Evolutionary conservation across 2,329 filamentous ascomycete genomes (phyloP).

Genomic region (Epichloe hybrida): DNA sequence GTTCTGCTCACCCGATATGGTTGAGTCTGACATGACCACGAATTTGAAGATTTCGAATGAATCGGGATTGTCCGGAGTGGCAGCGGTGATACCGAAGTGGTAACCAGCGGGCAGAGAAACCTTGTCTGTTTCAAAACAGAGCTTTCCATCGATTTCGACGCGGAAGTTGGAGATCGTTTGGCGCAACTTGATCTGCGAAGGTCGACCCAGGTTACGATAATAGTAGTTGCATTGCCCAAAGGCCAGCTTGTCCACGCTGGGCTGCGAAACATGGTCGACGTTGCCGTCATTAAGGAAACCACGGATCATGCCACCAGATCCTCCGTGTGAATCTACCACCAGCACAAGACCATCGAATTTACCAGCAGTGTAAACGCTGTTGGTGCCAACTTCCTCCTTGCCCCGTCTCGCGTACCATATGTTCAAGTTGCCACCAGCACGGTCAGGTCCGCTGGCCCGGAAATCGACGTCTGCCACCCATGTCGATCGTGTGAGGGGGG

Average conservation of each 20-base stretch:
- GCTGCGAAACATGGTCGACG: slow-evolving; percentile 62
- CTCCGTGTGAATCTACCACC: slow-evolving; percentile 72
- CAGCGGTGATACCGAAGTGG: slow-evolving; percentile 74
- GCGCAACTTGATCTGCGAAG: slow-evolving; percentile 62
- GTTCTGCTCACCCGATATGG: slow-evolving; percentile 8
- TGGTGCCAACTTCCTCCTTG: slow-evolving; percentile 47
- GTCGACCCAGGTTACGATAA: slow-evolving; percentile 83
- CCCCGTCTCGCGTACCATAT: slow-evolving; percentile 77
- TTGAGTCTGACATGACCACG: slow-evolving; percentile 49
- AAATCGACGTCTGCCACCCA: slow-evolving; percentile 84
- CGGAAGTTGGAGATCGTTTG: slow-evolving; percentile 53
- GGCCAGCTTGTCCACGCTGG: slow-evolving; percentile 68
- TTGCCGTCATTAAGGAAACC: slow-evolving; percentile 90
- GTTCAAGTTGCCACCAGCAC: slow-evolving; percentile 79
- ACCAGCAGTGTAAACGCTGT: slow-evolving; percentile 72
- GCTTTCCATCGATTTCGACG: slow-evolving; percentile 65
- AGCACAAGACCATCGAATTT: slow-evolving; percentile 85
- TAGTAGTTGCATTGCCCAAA: slow-evolving; percentile 87
- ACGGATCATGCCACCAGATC: slow-evolving; percentile 64
- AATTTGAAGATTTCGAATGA: slow-evolving; percentile 91
- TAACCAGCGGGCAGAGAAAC: slow-evolving; percentile 69
- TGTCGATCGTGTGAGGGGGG: slow-evolving; percentile 45
- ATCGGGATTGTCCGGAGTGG: slow-evolving; percentile 81
- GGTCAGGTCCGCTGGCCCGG: slow-evolving; percentile 71
- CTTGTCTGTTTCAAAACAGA: slow-evolving; percentile 75